Percentiles rank a stretch among this genome's conserved stretches.
Evolutionary conservation across 805 yeast species (phyloP).

Genomic region (Candida coquimbonensis): DNA sequence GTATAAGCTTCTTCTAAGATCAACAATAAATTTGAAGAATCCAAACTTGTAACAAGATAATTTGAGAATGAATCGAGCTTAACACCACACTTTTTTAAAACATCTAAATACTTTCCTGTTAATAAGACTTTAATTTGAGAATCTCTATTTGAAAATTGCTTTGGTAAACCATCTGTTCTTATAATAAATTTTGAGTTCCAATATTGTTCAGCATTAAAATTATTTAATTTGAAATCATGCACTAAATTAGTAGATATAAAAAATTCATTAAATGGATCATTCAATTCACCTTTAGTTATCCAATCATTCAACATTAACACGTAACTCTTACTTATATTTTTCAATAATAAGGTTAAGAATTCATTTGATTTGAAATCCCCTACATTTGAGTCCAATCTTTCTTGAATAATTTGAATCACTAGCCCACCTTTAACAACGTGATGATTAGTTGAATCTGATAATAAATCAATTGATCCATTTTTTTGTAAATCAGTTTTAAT

Average conservation of each 20-base stretch:
- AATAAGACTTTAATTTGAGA: conserved; percentile 59
- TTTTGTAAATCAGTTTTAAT: conserved; percentile 30
- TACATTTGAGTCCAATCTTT: conserved; percentile 43
- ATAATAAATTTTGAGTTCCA: conserved; percentile 75
- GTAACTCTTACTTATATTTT: conserved; percentile 55
- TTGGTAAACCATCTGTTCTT: conserved; percentile 67
- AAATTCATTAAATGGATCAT: conserved; percentile 81
- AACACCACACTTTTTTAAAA: conserved; percentile 56
- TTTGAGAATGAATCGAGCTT: conserved; percentile 16
- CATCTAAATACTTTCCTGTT: conserved; percentile 81
- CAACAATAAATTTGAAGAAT: conserved; percentile 40
- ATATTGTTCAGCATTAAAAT: conserved; percentile 45
- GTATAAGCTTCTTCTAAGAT: conserved; percentile 55
- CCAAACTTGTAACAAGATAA: conserved; percentile 26
- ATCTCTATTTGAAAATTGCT: conserved; percentile 47
- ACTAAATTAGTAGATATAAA: conserved; percentile 40
- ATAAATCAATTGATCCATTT: conserved; percentile 41
- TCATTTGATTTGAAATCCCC: conserved; percentile 58
- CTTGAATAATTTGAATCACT: conserved; percentile 55
- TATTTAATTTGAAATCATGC: conserved; percentile 20
- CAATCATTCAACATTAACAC: conserved; percentile 67
- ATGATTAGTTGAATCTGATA: conserved; percentile 46
- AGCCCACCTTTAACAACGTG: conserved; percentile 73
- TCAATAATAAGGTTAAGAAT: conserved; percentile 47
- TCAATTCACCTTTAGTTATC: conserved; percentile 66